These are phyloP conservation scores for Podaxis pistillaris DNA, from an alignment of 768 basidiomycete genomes.

Conservation along the genomic window DNA sequence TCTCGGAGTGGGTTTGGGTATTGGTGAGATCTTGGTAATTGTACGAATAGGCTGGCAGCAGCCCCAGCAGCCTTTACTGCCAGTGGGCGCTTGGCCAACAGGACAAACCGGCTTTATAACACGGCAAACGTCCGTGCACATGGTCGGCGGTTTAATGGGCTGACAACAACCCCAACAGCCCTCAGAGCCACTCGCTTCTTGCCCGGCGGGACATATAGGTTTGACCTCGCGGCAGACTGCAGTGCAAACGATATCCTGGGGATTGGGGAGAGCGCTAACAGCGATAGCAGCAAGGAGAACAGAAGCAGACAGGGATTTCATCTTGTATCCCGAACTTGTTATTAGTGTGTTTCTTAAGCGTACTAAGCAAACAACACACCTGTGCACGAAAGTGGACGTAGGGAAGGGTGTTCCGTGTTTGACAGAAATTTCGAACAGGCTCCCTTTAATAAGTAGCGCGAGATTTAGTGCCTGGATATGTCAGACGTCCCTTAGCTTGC, in stretches of 20 bases:
- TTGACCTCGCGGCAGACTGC: not conserved
- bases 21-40: not conserved
- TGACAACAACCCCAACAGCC: slow-evolving; percentile 12
- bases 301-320: not conserved
- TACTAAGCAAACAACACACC: not conserved
- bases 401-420: not conserved
- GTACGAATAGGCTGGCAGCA: slow-evolving; percentile 2
- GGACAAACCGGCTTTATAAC: slow-evolving; percentile 1
- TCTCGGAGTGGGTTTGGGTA: not conserved
- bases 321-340: not conserved
- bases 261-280: slow-evolving; percentile 2
- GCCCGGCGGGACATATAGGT: slow-evolving; percentile 1
- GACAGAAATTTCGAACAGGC: not conserved
- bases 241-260: not conserved
- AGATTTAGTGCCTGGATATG: not conserved
- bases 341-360: not conserved
- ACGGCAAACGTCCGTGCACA: not conserved
- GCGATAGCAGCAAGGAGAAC: not conserved
- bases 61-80: slow-evolving; percentile 5
- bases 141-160: not conserved
- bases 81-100: not conserved
- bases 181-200: slow-evolving; percentile 1
- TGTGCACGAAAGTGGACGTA: not conserved
- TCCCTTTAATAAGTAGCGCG: not conserved
- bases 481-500: too few relatives aligned